phyloP scores from a whole-genome alignment of 73 alveolate species.

The Urostyla sp. region DNA sequence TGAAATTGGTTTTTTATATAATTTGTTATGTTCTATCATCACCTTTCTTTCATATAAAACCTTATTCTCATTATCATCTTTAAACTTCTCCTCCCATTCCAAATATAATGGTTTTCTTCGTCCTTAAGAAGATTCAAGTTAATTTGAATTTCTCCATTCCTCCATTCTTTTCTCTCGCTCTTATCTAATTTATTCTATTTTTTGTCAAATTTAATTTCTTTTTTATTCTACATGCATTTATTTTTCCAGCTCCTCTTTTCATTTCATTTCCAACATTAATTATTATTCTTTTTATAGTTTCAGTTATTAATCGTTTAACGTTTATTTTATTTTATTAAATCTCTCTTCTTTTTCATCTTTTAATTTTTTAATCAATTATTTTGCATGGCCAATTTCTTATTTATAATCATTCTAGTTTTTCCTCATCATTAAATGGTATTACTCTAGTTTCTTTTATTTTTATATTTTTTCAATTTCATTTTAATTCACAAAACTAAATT shows the following conservation, averaged over 20 bases:
- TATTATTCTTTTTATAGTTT: background rate
- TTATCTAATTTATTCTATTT: background rate
- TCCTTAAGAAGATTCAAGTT: background rate
- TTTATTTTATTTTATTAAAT: background rate
- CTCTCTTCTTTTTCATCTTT: slow-evolving; percentile 21
- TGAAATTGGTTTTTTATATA: slow-evolving; percentile 21
- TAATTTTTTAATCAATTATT: slow-evolving; percentile 15
- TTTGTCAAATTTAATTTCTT: background rate
- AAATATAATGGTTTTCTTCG: slow-evolving; percentile 17
- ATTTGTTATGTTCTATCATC: background rate
- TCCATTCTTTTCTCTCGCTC: background rate
- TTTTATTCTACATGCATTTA: slow-evolving; percentile 9
- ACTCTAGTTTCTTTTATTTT: background rate
- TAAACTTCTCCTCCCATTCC: slow-evolving; percentile 41
- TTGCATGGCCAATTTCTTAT: background rate
- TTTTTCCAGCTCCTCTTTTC: slow-evolving; percentile 18
- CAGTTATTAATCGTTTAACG: background rate
- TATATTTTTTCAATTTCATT: too few species aligned
- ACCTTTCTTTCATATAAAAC: slow-evolving; percentile 44
- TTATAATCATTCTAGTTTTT: slow-evolving; percentile 3
- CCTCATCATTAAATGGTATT: background rate
- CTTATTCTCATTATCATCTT: background rate
- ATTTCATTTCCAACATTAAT: background rate
- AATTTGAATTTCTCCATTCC: background rate
- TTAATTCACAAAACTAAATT: too few species aligned